Evolutionary conservation across 176 grass and related monocot species (phyloP).

Genomic region (Rhipidocladum racemiflorum): DNA sequence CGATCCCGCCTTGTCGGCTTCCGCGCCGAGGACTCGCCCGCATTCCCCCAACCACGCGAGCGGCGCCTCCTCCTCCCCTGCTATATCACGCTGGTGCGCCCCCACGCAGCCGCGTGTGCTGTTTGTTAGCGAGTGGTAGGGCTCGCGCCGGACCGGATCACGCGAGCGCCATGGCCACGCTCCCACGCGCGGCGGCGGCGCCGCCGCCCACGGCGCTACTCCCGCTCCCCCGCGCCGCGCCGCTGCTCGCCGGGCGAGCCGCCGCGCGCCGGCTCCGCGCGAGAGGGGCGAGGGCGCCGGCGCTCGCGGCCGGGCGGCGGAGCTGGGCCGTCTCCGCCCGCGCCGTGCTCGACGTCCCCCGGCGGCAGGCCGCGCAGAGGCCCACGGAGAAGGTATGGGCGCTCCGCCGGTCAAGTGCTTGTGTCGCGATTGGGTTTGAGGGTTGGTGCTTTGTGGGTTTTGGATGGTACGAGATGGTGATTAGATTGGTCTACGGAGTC

Average conservation of each 20-base stretch:
- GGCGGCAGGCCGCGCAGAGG: constrained; percentile 7
- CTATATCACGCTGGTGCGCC: constrained; percentile 8
- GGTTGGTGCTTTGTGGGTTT: constrained; percentile 12
- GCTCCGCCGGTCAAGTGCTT: not conserved
- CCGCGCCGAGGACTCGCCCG: not conserved
- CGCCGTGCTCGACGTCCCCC: constrained; percentile 33
- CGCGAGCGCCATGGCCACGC: constrained; percentile 41
- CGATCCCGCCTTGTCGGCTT: constrained; percentile 49
- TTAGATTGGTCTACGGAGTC: not conserved
- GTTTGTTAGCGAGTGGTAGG: not conserved
- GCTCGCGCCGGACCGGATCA: not conserved
- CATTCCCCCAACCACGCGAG: not conserved
- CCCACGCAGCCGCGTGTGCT: constrained; percentile 12
- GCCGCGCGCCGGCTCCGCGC: constrained; percentile 31
- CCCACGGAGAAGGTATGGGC: constrained; percentile 47
- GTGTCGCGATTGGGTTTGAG: not conserved
- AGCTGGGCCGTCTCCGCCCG: constrained; percentile 40
- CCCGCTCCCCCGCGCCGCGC: constrained; percentile 36
- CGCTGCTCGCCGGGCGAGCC: constrained; percentile 50
- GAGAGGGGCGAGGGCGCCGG: constrained; percentile 23
- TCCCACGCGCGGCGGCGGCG: constrained; percentile 36
- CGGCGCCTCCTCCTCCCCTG: not conserved
- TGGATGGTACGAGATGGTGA: not conserved
- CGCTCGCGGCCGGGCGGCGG: constrained; percentile 35
- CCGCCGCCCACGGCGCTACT: constrained; percentile 7